Percentiles rank a stretch among this genome's conserved stretches.
Conservation (phyloP, 805 yeast genomes). For the Ogataea trehaloabstinens region DNA sequence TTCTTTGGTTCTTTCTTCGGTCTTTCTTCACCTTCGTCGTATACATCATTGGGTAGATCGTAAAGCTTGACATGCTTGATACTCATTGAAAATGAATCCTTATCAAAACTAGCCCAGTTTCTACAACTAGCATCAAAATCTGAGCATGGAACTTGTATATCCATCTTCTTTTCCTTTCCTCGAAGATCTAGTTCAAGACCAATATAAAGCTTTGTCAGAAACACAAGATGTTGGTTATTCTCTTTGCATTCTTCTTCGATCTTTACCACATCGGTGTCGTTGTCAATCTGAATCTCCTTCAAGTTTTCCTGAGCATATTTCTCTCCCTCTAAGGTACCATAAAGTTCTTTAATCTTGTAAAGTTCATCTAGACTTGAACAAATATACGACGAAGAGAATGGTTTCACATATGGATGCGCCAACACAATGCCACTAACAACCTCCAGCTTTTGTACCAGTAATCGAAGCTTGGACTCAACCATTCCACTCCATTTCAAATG, state of each 20-base stretch:
- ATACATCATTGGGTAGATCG: constrained; percentile 85
- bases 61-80: constrained; percentile 72
- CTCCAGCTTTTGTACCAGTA: constrained; percentile 82
- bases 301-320: constrained; percentile 35
- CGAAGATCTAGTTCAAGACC: constrained; percentile 63
- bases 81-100: constrained; percentile 54
- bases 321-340: constrained; percentile 61
- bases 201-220: constrained; percentile 73
- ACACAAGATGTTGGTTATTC: constrained; percentile 37
- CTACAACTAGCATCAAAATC: constrained; percentile 84
- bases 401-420: constrained; percentile 89
- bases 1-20: constrained; percentile 64
- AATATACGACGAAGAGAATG: constrained; percentile 54
- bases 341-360: constrained; percentile 32
- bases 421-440: constrained; percentile 66
- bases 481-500: constrained; percentile 91
- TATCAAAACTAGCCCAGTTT: constrained; percentile 66
- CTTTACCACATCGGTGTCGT: constrained; percentile 28
- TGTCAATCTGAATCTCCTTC: constrained; percentile 30
- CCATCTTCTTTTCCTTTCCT: constrained; percentile 62
- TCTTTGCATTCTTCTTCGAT: constrained; percentile 25
- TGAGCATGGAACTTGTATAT: constrained; percentile 84
- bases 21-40: constrained; percentile 71
- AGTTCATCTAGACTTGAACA: constrained; percentile 42
- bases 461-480: constrained; percentile 83